These are phyloP conservation scores for Leishmania aethiopica DNA, from an alignment of 208 protist genomes.

Conservation along the genomic window DNA sequence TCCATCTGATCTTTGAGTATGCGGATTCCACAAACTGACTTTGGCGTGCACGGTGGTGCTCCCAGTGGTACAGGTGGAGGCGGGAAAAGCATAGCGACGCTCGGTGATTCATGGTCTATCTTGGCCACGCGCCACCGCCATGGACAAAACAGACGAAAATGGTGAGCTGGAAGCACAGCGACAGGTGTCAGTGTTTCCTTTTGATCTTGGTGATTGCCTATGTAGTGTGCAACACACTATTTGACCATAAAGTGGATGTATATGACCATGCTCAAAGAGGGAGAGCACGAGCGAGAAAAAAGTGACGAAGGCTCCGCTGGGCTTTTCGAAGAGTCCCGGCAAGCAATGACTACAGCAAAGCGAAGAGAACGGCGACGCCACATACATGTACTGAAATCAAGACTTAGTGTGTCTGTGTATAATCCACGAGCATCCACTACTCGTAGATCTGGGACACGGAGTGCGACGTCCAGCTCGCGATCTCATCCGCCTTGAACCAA, in stretches of 20 bases:
- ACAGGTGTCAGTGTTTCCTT: not conserved
- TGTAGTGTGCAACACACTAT: not conserved
- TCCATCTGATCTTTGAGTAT: not conserved
- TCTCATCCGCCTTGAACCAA: slow-evolving; percentile 96
- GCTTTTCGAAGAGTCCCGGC: not conserved
- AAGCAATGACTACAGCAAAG: not conserved
- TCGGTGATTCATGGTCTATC: not conserved
- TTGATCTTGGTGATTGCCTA: not conserved
- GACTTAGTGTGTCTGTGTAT: not conserved
- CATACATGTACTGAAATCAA: not conserved
- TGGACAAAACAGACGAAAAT: not conserved
- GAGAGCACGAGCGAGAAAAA: not conserved
- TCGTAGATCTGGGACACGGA: slow-evolving; percentile 88
- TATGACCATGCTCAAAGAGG: not conserved
- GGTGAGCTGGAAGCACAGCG: not conserved
- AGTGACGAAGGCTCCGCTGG: not conserved
- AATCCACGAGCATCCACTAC: slow-evolving; percentile 46
- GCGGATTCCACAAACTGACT: not conserved
- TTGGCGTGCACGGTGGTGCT: not conserved
- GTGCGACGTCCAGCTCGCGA: slow-evolving; percentile 83
- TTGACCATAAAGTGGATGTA: slow-evolving; percentile 4
- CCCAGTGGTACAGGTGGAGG: not conserved
- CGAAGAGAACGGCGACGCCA: not conserved
- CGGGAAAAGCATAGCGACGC: not conserved
- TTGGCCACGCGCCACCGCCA: not conserved